Conservation (phyloP, 2,329 filamentous ascomycete genomes). For the Cercospora brassicicola region DNA sequence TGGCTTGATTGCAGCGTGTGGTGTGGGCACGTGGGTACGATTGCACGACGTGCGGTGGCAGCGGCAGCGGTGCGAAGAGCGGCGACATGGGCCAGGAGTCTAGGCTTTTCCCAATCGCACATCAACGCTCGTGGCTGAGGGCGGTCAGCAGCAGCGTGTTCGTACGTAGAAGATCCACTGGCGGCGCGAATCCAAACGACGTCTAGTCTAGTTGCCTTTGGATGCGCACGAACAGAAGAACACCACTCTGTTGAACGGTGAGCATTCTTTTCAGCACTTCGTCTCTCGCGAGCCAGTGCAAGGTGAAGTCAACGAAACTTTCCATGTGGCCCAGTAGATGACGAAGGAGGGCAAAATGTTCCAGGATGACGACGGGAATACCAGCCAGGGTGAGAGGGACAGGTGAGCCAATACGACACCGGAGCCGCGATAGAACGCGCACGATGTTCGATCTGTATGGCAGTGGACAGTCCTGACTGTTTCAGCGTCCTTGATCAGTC, state of each 20-base stretch:
- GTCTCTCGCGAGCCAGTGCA: not conserved
- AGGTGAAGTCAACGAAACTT: conserved; percentile 7
- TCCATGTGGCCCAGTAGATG: not conserved
- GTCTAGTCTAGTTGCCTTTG: not conserved
- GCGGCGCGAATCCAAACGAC: not conserved
- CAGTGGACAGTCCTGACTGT: not conserved
- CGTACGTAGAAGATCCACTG: not conserved
- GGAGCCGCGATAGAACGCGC: not conserved
- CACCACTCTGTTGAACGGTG: not conserved
- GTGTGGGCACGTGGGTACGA: not conserved
- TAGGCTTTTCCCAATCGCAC: not conserved
- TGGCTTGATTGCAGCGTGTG: not conserved
- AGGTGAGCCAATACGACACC: not conserved
- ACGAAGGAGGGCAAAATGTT: not conserved
- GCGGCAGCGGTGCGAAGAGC: not conserved
- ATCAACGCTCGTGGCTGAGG: not conserved
- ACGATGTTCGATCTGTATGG: not conserved
- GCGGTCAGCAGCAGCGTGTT: not conserved
- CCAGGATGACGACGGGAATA: not conserved
- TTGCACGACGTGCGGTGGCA: not conserved
- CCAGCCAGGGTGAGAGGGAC: not conserved
- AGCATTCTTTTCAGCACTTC: not conserved
- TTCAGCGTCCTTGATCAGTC: not conserved
- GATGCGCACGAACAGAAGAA: not conserved
- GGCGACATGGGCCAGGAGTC: not conserved